These are phyloP conservation scores for Mortierella claussenii DNA, from an alignment of 192 early-diverging fungal species.

Conservation along the genomic window DNA sequence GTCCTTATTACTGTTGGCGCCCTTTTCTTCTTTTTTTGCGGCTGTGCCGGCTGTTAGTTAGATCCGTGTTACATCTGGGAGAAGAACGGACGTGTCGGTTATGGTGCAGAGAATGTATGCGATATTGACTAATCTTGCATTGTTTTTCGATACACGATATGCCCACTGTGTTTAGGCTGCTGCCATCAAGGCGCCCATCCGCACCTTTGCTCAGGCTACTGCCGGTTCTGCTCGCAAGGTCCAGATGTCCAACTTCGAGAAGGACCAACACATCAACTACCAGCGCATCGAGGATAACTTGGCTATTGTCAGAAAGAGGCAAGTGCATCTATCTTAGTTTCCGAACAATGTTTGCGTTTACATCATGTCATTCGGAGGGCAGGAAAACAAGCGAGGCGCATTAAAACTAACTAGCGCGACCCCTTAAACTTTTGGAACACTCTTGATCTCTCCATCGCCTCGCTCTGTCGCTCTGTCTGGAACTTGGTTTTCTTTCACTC, in stretches of 20 bases:
- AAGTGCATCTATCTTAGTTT: conserved; percentile 25
- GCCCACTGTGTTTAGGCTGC: conserved; percentile 49
- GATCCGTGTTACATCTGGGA: no score
- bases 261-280: conserved; percentile 98
- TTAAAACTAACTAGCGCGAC: conserved; percentile 2
- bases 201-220: conserved; percentile 66
- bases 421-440: conserved; percentile 2
- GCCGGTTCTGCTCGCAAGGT: conserved; percentile 75
- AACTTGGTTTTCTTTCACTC: not conserved
- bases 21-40: no score
- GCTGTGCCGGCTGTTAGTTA: no score
- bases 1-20: no score
- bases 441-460: not conserved
- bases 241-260: conserved; percentile 91
- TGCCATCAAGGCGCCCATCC: conserved; percentile 54
- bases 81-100: no score
- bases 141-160: no score
- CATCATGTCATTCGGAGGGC: not conserved
- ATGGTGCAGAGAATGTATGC: no score
- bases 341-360: not conserved
- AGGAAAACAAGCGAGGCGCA: no score
- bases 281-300: conserved; percentile 95
- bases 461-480: no score
- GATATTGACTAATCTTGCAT: no score
- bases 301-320: conserved; percentile 92